phyloP scores from a whole-genome alignment of 352 stramenopile genomes.

The Vaucheria bursata region DNA sequence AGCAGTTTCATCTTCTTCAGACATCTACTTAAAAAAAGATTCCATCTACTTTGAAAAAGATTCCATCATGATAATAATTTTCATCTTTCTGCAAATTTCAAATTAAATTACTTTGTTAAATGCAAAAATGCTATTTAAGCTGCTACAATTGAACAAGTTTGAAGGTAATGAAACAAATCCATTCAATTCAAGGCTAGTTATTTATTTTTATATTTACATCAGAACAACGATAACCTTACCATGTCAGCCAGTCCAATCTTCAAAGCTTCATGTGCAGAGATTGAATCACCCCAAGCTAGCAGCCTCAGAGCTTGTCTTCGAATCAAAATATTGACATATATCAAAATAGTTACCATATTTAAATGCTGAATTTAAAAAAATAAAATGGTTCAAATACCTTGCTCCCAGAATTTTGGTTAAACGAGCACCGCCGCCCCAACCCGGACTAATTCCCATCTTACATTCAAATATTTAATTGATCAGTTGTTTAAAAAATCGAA shows the following conservation, averaged over 20 bases:
- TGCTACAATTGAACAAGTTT: no score
- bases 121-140: no score
- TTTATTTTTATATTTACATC: no score
- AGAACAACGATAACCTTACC: no score
- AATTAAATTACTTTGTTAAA: no score
- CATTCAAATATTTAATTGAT: background rate
- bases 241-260: constrained; percentile 62
- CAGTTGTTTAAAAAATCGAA: background rate
- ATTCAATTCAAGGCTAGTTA: no score
- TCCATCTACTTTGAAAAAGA: no score
- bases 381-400: background rate
- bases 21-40: no score
- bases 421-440: constrained; percentile 65
- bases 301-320: constrained; percentile 61
- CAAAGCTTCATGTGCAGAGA: constrained; percentile 53
- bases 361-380: background rate
- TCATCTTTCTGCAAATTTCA: no score
- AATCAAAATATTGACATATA: background rate
- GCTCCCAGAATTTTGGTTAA: constrained; percentile 64
- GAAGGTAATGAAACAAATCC: no score
- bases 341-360: background rate
- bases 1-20: no score
- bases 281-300: constrained; percentile 60
- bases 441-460: constrained; percentile 67
- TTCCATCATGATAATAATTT: no score